Base-by-base conservation (phyloP, 2,329 filamentous ascomycete genomes). In the Venturiaceae sp. region DNA sequence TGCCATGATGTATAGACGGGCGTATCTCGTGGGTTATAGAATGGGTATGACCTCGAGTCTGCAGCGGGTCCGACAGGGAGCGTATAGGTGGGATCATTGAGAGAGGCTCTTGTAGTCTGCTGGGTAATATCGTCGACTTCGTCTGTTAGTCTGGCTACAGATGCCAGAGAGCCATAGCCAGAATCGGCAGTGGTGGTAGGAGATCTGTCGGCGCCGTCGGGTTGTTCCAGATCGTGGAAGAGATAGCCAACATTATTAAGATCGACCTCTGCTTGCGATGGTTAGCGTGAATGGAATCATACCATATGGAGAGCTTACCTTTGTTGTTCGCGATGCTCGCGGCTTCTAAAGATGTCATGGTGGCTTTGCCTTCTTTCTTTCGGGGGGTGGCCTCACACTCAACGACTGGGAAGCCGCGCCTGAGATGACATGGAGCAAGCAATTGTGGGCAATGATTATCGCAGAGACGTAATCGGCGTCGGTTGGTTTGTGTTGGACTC, bases 41-140 rank as follows among this genome's bases (percentile, higher is more conserved):
- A 34, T 26, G 16, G 23, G 52, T 28, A 9, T n/a, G n/a, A 14
- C 6, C 3, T 34, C 41, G 26, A 37, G 36, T 39, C 55, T 30
- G 8, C 9, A 23, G 55, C 55, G 2, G 23, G 23, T 50, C 19
- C 44, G 19, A 44, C 34, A 33, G 44, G 13, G 23, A 11, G 19
- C 16, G 34, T 47, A 32, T 5, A 16, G 26, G n/a, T 23, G 28
- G 28, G 21, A 30, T 39, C 23, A 21, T 34, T 26, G 26, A 41
- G 36, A 23, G 21, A 33, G 3, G 53, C 28, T 21, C 53, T 56
- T 21, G 34, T 32, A 16, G 34, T 28, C 23, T 57, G 34, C 26
- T 44, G 44, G 3, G 44, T 57, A 41, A 57, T 57, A 34, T 57
- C 55, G 55, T 57, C 55, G 55, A 50, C 55, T 26, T 57, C 55